A percentile compares a stretch with the other conserved stretches of the same genome.
These are phyloP conservation scores for Salvia miltiorrhiza DNA, from an alignment of 257 asterid genomes.

Conservation along the genomic window DNA sequence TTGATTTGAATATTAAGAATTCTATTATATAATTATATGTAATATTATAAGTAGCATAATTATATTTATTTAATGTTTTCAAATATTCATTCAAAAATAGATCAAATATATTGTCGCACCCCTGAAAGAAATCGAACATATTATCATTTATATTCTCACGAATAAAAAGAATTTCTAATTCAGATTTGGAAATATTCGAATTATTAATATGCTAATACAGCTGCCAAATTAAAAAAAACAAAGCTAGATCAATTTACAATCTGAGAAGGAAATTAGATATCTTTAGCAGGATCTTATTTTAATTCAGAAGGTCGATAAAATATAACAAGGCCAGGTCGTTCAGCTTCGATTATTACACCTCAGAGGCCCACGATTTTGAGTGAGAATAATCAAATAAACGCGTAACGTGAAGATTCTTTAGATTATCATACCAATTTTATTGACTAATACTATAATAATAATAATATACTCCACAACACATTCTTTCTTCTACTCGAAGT, in stretches of 20 bases:
- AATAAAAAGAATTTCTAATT: neutral
- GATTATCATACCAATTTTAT: neutral
- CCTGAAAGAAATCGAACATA: neutral
- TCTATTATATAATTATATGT: no score
- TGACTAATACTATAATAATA: conserved; percentile 7
- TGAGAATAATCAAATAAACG: conserved; percentile 12
- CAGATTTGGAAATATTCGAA: neutral
- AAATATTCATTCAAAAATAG: no score
- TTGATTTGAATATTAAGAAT: no score
- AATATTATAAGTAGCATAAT: no score
- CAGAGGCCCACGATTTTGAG: neutral
- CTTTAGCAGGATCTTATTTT: no score
- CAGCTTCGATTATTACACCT: no score
- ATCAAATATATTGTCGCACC: no score
- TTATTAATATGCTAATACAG: neutral
- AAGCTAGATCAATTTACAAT: neutral
- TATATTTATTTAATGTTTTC: no score
- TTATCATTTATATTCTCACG: neutral
- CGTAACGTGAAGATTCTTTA: conserved; percentile 23
- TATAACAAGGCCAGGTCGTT: no score
- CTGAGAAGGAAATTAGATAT: neutral
- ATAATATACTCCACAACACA: no score
- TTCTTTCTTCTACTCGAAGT: conserved; percentile 6
- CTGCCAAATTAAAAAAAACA: no score
- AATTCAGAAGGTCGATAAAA: no score